Conservation (phyloP, 1,139 yeast species). For the Barnettozyma hawaiiensis region DNA sequence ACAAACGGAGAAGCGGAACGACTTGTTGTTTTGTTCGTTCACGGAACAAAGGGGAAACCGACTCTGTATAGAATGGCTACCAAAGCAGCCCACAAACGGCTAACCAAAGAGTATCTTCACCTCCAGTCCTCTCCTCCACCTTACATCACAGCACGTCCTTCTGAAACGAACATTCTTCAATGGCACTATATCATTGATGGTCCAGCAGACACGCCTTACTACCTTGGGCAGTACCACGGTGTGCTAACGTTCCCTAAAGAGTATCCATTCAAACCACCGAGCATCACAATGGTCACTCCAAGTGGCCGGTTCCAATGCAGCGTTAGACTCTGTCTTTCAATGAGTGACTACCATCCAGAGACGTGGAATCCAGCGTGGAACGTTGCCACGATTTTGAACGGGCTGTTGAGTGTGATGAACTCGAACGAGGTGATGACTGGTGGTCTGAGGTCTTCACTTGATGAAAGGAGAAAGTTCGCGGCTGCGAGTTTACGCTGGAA, state of each 20-base stretch:
- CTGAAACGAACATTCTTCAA: constrained; percentile 54
- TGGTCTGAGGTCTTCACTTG: constrained; percentile 3
- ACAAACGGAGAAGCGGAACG: too few species aligned
- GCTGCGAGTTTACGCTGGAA: constrained; percentile 12
- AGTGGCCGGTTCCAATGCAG: constrained; percentile 50
- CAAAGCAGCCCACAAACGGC: constrained; percentile 27
- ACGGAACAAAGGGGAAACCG: too few species aligned
- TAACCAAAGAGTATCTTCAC: constrained; percentile 61
- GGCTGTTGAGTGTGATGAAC: constrained; percentile 64
- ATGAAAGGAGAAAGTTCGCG: constrained; percentile 11
- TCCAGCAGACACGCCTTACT: constrained; percentile 70
- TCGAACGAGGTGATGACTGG: constrained; percentile 20
- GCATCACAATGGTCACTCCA: constrained; percentile 71
- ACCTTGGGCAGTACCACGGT: constrained; percentile 74
- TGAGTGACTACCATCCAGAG: constrained; percentile 68
- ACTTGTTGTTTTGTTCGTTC: too few species aligned
- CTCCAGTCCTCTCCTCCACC: constrained; percentile 62
- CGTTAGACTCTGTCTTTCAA: constrained; percentile 38
- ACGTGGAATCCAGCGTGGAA: constrained; percentile 85
- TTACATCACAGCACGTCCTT: constrained; percentile 59
- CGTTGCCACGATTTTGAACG: constrained; percentile 66
- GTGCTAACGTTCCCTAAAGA: constrained; percentile 61
- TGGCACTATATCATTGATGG: constrained; percentile 82
- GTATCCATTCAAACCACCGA: constrained; percentile 77
- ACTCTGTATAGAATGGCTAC: constrained; percentile 22